Evolutionary conservation across 2,329 filamentous ascomycete genomes (phyloP).

Genomic region (Akanthomyces dipterigenus): DNA sequence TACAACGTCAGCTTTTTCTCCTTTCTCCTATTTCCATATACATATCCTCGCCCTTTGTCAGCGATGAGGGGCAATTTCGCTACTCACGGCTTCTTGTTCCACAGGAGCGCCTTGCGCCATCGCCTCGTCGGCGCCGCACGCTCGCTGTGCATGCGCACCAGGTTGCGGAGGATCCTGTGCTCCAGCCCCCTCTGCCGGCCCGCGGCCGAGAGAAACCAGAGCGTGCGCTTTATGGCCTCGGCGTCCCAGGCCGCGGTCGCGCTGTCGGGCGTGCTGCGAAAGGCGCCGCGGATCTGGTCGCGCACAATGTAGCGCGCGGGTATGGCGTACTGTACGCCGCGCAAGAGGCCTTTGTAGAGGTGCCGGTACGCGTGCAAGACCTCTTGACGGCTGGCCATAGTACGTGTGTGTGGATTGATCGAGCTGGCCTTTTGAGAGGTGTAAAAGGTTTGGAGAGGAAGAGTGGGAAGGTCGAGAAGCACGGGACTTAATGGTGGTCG

Average conservation of each 20-base stretch:
- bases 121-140: constrained; percentile 11
- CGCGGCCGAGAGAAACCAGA: constrained; percentile 64
- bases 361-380: constrained; percentile 62
- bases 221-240: constrained; percentile 53
- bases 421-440: background rate
- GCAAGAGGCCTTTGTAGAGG: constrained; percentile 60
- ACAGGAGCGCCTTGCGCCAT: constrained; percentile 18
- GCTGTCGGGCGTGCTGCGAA: constrained; percentile 34
- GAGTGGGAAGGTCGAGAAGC: too few species aligned
- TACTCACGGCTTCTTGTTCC: constrained; percentile 22
- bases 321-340: constrained; percentile 63
- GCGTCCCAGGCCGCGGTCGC: constrained; percentile 27
- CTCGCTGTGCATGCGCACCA: constrained; percentile 37
- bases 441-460: background rate
- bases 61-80: background rate
- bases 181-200: constrained; percentile 58
- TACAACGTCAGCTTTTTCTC: background rate
- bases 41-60: background rate
- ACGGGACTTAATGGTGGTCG: too few species aligned
- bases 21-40: background rate
- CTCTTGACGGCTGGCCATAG: constrained; percentile 24
- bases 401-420: background rate
- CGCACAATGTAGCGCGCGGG: constrained; percentile 59
- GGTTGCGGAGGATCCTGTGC: constrained; percentile 64
- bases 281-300: constrained; percentile 52